Conservation (phyloP, 1,284 basidiomycete genomes). For the Naganishia cerealis region DNA sequence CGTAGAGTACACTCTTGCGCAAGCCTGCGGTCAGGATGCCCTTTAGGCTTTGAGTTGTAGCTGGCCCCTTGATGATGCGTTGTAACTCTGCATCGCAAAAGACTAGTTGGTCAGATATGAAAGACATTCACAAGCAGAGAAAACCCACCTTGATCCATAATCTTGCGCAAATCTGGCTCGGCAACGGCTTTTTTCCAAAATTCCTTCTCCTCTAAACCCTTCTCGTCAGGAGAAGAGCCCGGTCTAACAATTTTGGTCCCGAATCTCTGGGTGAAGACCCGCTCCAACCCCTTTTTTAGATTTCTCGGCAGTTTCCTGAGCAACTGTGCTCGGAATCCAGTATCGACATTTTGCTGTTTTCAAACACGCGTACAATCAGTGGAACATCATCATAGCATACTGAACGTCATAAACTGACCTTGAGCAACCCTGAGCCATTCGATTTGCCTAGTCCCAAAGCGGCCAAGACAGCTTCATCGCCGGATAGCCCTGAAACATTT, state of each 20-base stretch:
- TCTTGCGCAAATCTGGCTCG: conserved; percentile 56
- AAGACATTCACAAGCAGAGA: no score
- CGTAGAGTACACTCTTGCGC: conserved; percentile 74
- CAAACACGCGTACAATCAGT: conserved; percentile 2
- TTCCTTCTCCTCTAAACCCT: conserved; percentile 63
- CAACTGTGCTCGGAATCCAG: conserved; percentile 68
- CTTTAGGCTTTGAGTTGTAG: conserved; percentile 79
- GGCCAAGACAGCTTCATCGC: conserved; percentile 27
- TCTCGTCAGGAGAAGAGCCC: conserved; percentile 40
- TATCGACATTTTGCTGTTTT: conserved; percentile 64
- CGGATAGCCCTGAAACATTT: conserved; percentile 21
- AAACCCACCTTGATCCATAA: conserved; percentile 64
- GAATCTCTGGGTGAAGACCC: conserved; percentile 28
- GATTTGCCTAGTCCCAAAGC: conserved; percentile 30
- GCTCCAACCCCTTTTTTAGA: conserved; percentile 63
- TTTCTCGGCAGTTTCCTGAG: conserved; percentile 72
- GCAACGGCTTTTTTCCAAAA: conserved; percentile 73
- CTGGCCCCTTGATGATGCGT: conserved; percentile 75
- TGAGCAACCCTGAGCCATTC: conserved; percentile 24
- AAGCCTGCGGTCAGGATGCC: conserved; percentile 80
- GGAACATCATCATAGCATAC: not conserved
- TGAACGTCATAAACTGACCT: not conserved
- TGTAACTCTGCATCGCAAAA: conserved; percentile 15
- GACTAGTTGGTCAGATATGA: not conserved
- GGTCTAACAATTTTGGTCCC: conserved; percentile 22